Evolutionary conservation across 179 eudicot genomes (phyloP).

Genomic region (Gypsophila paniculata): DNA sequence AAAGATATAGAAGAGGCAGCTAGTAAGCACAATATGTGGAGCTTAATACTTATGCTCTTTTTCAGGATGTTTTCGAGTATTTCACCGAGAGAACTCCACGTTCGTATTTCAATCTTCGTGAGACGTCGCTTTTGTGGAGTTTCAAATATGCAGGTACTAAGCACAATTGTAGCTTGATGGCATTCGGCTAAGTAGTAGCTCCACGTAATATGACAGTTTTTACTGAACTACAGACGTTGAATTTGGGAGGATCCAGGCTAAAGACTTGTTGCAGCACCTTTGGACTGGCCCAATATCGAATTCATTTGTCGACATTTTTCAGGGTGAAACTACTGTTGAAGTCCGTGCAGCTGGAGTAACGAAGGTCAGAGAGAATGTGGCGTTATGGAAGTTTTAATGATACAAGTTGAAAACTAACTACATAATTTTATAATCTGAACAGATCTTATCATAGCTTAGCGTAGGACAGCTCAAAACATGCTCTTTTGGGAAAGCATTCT

Average conservation of each 20-base stretch:
- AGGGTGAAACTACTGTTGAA: constrained; percentile 36
- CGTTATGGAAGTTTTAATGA: too few species aligned
- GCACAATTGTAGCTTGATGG: not conserved
- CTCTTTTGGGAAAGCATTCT: too few species aligned
- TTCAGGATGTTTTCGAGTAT: constrained; percentile 39
- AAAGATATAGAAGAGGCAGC: too few species aligned
- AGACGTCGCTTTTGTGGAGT: constrained; percentile 37
- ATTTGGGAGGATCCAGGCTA: constrained; percentile 35
- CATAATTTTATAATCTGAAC: not conserved
- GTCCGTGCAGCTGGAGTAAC: constrained; percentile 41
- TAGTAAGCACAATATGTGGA: too few species aligned
- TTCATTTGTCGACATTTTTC: constrained; percentile 31
- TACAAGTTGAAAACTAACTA: not conserved
- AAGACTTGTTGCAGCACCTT: constrained; percentile 36
- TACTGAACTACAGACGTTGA: constrained; percentile 24
- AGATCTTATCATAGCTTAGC: not conserved
- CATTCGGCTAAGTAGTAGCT: not conserved
- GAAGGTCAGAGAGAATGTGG: constrained; percentile 21
- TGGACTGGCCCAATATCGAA: constrained; percentile 35
- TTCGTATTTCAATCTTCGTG: constrained; percentile 31
- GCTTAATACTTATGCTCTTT: not conserved
- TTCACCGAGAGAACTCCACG: constrained; percentile 39
- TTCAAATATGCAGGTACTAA: constrained; percentile 35
- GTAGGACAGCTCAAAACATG: not conserved
- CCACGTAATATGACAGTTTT: not conserved